These are phyloP conservation scores for Mycosphaerella sp. DNA, from an alignment of 2,329 filamentous ascomycete genomes.

Conservation along the genomic window DNA sequence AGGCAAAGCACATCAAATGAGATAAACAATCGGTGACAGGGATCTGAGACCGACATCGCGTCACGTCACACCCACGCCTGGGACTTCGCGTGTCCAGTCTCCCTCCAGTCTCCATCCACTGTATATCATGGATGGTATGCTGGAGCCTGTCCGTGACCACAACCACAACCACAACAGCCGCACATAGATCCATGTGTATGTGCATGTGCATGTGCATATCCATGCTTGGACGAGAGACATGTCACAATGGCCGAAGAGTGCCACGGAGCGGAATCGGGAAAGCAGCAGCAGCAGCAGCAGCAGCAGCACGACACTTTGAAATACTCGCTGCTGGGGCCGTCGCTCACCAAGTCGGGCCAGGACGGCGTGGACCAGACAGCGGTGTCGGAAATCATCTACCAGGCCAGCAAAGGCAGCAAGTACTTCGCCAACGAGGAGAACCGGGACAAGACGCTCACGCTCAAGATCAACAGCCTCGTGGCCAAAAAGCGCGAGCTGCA, in stretches of 20 bases:
- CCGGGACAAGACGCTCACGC: conserved; percentile 73
- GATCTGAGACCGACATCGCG: too few species aligned
- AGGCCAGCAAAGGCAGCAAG: conserved; percentile 92
- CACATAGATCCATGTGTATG: too few species aligned
- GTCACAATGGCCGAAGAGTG: not conserved
- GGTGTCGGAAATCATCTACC: conserved; percentile 94
- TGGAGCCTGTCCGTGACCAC: too few species aligned
- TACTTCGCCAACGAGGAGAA: conserved; percentile 88
- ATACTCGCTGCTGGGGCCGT: conserved; percentile 83
- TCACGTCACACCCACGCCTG: too few species aligned
- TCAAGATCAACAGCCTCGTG: conserved; percentile 77
- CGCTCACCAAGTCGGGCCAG: conserved; percentile 88
- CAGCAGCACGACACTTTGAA: conserved; percentile 64
- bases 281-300: conserved; percentile 15
- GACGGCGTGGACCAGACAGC: conserved; percentile 89
- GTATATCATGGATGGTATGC: too few species aligned
- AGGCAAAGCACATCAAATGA: too few species aligned
- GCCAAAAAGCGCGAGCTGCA: conserved; percentile 70
- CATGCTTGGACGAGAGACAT: not conserved
- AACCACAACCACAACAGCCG: too few species aligned
- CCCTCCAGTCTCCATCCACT: too few species aligned
- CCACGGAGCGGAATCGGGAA: not conserved
- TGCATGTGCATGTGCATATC: too few species aligned
- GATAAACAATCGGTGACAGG: too few species aligned
- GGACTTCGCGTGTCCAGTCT: too few species aligned